These are phyloP conservation scores for Cryphonectria radicalis DNA, from an alignment of 2,329 filamentous ascomycete species.

Conservation along the genomic window DNA sequence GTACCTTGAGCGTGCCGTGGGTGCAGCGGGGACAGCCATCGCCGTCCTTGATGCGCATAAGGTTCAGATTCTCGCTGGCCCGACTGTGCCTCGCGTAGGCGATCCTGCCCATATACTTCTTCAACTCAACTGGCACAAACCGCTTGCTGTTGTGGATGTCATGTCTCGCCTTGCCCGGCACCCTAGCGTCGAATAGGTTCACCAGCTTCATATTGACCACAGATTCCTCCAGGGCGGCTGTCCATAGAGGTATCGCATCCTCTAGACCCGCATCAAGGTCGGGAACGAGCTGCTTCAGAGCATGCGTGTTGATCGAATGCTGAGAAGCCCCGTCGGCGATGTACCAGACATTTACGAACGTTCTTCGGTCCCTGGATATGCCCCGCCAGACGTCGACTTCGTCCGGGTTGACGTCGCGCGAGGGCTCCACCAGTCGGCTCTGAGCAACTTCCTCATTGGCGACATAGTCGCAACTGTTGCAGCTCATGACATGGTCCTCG, in stretches of 20 bases:
- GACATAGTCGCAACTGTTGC: conserved; percentile 72
- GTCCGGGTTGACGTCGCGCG: not conserved
- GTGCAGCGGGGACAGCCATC: conserved; percentile 76
- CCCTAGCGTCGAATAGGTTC: conserved; percentile 44
- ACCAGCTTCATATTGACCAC: conserved; percentile 32
- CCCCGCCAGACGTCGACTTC: conserved; percentile 55
- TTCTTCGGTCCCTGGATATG: conserved; percentile 68
- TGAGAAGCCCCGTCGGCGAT: conserved; percentile 34
- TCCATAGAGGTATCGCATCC: conserved; percentile 59
- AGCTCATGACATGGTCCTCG: conserved; percentile 84
- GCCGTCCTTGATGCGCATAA: conserved; percentile 68
- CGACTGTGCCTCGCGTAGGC: conserved; percentile 33
- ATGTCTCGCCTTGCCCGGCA: conserved; percentile 30
- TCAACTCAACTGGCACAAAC: conserved; percentile 4
- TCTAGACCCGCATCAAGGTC: conserved; percentile 75
- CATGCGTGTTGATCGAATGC: conserved; percentile 53
- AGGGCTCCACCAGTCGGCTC: conserved; percentile 31
- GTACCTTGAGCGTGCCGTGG: conserved; percentile 63
- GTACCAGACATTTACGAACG: conserved; percentile 73
- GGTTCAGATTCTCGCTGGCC: conserved; percentile 50
- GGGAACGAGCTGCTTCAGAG: conserved; percentile 67
- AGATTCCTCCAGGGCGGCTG: conserved; percentile 41
- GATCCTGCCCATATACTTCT: not conserved
- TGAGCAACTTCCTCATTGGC: conserved; percentile 86
- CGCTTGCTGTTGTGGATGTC: not conserved